Evolutionary conservation across 441 rosid genomes (phyloP).

Genomic region (Viola pubescens): DNA sequence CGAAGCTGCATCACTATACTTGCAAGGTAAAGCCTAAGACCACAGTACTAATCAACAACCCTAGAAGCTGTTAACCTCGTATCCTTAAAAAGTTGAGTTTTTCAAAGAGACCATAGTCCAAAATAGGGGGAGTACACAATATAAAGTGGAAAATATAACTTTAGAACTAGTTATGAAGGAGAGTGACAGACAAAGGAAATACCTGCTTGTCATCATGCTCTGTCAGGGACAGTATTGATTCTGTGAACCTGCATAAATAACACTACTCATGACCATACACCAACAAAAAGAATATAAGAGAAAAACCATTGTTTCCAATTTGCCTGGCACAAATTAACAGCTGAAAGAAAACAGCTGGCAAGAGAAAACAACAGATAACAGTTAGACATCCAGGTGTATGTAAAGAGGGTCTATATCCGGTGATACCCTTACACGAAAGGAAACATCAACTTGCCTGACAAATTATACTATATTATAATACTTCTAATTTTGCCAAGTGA

Average conservation of each 20-base stretch:
- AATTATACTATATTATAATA: too few species aligned
- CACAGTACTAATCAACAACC: neutral
- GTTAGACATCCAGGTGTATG: too few species aligned
- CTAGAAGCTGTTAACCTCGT: neutral
- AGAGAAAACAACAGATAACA: neutral
- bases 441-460: too few species aligned
- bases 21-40: neutral
- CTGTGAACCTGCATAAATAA: conserved; percentile 66
- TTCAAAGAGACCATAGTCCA: neutral
- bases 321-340: neutral
- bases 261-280: conserved; percentile 13
- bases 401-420: too few species aligned
- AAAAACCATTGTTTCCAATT: neutral
- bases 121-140: neutral
- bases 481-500: too few species aligned
- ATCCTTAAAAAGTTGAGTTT: neutral
- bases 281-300: conserved; percentile 3
- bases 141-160: neutral
- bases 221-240: conserved; percentile 80
- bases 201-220: conserved; percentile 95
- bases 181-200: conserved; percentile 11
- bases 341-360: conserved; percentile 1
- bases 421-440: too few species aligned
- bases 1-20: neutral
- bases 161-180: neutral